Base-by-base conservation (phyloP, 2,329 filamentous ascomycete genomes). In the Acarospora socialis region DNA sequence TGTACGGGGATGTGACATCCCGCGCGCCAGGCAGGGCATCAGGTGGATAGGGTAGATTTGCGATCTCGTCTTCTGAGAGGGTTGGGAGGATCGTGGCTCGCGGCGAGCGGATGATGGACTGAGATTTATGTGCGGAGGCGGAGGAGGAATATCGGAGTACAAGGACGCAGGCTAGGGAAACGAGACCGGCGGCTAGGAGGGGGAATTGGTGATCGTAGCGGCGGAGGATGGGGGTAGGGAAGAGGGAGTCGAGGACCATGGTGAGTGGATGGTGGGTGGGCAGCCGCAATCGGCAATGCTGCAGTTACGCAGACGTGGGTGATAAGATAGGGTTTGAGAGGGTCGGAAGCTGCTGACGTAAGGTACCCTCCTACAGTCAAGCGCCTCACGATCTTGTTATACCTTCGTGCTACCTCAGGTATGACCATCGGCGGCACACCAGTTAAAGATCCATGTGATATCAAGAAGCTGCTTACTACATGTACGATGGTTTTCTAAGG, bases 21-120 rank as follows among this genome's bases (percentile, higher is more conserved):
- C 80, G 66, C 0, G 60, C 70, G 5, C 80, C 77, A 0, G 78
- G 79, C 9, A 86, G 65, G 10, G 68, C 66, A 51, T 82, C 67
- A 3, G 72, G 72, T 2, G 79, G 79, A 51, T 90, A 83, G 2
- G 73, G 67, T 5, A 66, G 50, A 14, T 47, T 45, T 21, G 50
- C 47, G 27, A 54, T 52, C 38, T 63, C 53, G 9, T 46, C 44
- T 6, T 50, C 43, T 12, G 55, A 53, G 13, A 58, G 40, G 4
- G 43, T 39, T 4, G 52, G 44, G 7, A 59, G 42, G 5, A 56
- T 37, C 5, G 45, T 49, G 22, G 42, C 41, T 12, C 51, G 48
- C 9, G 60, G 60, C 3, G 59, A 62, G 10, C 38, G 42, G 14
- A 58, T 42, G 21, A 42, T 38, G 7, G 30, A 30, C 7, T 25